These are phyloP conservation scores for Catunica adiposa DNA, from an alignment of 2,329 filamentous ascomycete species.

Conservation along the genomic window DNA sequence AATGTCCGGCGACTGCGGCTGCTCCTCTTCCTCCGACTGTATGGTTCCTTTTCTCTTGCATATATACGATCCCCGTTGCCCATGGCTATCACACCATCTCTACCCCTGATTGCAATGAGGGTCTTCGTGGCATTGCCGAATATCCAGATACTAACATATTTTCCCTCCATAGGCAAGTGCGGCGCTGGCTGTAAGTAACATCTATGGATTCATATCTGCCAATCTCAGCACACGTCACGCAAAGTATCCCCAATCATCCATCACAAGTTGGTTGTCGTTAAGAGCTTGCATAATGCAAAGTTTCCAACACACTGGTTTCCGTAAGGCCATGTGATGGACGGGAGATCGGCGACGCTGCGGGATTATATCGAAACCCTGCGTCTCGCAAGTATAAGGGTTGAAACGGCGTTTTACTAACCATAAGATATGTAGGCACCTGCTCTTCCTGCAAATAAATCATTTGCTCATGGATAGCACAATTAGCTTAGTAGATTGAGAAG, in stretches of 20 bases:
- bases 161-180: conserved; percentile 10
- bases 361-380: background rate
- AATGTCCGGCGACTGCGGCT: conserved; percentile 11
- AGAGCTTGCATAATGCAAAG: background rate
- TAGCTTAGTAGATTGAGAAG: background rate
- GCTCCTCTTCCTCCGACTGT: conserved; percentile 9
- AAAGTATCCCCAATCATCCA: no score
- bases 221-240: no score
- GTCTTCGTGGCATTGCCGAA: background rate
- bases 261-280: background rate
- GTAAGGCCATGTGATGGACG: background rate
- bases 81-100: background rate
- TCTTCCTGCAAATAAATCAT: conserved; percentile 7
- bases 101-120: background rate
- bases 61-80: no score
- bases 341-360: background rate
- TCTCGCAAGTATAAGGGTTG: background rate
- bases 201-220: background rate
- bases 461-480: background rate
- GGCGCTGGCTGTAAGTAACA: conserved; percentile 9
- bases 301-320: no score
- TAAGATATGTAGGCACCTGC: conserved; percentile 5
- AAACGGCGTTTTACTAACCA: background rate
- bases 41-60: background rate
- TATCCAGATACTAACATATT: background rate